phyloP scores from a whole-genome alignment of 73 alveolate genomes.

The Paraurostyla sp. region DNA sequence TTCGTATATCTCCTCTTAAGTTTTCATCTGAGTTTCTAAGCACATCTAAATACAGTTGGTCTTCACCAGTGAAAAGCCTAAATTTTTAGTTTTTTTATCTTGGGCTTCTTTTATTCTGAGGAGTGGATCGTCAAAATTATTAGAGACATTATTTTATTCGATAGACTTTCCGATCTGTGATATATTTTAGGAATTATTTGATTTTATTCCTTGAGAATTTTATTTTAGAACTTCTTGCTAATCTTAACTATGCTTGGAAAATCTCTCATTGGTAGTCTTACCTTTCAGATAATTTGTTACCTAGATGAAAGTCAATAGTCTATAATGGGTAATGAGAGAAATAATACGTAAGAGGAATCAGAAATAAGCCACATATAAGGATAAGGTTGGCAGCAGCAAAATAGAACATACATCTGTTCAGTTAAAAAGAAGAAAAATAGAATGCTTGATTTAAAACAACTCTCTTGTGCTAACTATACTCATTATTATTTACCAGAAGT shows the following conservation, averaged over 20 bases:
- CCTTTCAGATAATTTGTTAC: conserved; percentile 32
- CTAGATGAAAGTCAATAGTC: conserved; percentile 37
- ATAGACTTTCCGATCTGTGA: not conserved
- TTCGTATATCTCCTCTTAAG: not conserved
- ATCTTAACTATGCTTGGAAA: conserved; percentile 36
- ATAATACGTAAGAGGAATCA: conserved; percentile 28
- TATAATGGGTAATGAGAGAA: not conserved
- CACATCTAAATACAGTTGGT: not conserved
- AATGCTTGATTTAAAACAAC: not conserved
- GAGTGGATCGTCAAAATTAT: not conserved
- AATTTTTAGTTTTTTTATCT: not conserved
- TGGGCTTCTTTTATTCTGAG: not conserved
- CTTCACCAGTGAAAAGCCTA: not conserved
- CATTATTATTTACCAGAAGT: not conserved
- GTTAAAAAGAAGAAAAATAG: not conserved
- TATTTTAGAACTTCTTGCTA: not conserved
- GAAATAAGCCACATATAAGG: not conserved
- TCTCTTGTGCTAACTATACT: not conserved
- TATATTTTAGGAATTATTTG: not conserved
- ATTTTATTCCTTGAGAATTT: conserved; percentile 4
- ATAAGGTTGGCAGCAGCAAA: not conserved
- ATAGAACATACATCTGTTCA: not conserved
- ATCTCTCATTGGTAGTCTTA: conserved; percentile 69
- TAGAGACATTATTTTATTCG: not conserved
- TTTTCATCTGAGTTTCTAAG: not conserved